Evolutionary conservation across 2,329 filamentous ascomycete species (phyloP), one percentile per base, ranked within the genome.

Genomic region (Colletotrichum graminicola): DNA sequence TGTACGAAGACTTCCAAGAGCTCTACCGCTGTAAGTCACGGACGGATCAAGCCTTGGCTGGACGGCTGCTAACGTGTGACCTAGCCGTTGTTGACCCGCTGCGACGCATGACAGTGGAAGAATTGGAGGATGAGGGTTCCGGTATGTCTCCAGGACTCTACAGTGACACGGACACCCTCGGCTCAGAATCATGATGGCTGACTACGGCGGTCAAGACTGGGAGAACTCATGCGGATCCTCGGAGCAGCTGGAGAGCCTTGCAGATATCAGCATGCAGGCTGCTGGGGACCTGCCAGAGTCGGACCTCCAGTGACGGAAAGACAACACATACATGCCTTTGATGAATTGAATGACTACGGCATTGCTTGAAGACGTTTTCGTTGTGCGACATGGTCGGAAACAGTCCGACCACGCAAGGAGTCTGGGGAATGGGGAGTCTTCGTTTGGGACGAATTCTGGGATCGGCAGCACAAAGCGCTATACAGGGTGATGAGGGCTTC

Each of bases 71-170:
- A 23, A 64, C 47, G 16, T 23, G 16, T 12, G 7, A 52, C 21
- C 41, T 62, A 85, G 84, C 63, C 49, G 81, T 88, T 5, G 71
- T 86, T 16, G 83, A 84, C 18, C 76, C 81, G n/a, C 83, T 93
- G 75, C 83, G 82, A 47, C 82, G 81, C 59, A 79, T 92, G n/a
- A 82, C 87, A 54, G 84, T 89, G 21, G 88, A 90, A 60, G 86
- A 89, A 71, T 76, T 88, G 66, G 88, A 90, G 72, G 88, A 90
- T 63, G 88, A 90, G 65, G 87, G 81, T 75, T 89, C 88, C 74
- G 88, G 88, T 89, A 87, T 81, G 87, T 86, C 32, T 12, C 65
- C 66, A 59, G 64, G 56, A 62, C 62, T 78, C 73, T 76, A 75
- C 62, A 82, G 79, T 75, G 80, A 81, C 75, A 81, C 78, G 74